phyloP scores from a whole-genome alignment of 1,284 basidiomycete genomes.

The Agaricales sp. region DNA sequence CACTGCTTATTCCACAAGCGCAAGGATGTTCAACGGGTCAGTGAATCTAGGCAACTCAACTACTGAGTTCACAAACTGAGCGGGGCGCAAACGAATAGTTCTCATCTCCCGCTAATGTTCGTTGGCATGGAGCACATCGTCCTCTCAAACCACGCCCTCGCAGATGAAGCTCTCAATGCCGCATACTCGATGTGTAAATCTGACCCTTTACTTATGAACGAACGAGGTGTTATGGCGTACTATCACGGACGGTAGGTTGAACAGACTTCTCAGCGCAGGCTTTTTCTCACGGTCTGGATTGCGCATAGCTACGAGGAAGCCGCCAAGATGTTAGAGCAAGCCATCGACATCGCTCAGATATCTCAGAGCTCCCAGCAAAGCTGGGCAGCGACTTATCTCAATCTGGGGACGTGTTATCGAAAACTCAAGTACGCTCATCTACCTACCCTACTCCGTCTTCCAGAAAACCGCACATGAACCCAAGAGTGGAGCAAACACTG shows the following conservation, averaged over 20 bases:
- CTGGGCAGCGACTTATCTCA: slow-evolving; percentile 86
- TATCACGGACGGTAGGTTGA: slow-evolving; percentile 74
- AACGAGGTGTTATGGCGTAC: slow-evolving; percentile 88
- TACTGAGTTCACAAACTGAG: too few relatives aligned
- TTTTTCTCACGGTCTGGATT: slow-evolving; percentile 3
- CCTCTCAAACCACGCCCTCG: slow-evolving; percentile 74
- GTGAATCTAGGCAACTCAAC: slow-evolving; percentile 17
- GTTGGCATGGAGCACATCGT: slow-evolving; percentile 98
- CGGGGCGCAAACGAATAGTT: too few relatives aligned
- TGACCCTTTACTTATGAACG: slow-evolving; percentile 88
- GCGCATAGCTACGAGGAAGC: slow-evolving; percentile 46
- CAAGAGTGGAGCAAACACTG: neutral
- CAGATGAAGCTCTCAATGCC: slow-evolving; percentile 81
- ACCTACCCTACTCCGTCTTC: neutral
- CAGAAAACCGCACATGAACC: neutral
- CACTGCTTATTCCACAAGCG: slow-evolving; percentile 94
- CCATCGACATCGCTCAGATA: slow-evolving; percentile 65
- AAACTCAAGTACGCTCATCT: slow-evolving; percentile 57
- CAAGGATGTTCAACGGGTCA: slow-evolving; percentile 88
- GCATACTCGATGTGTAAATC: slow-evolving; percentile 71
- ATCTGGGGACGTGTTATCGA: slow-evolving; percentile 81
- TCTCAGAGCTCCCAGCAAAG: slow-evolving; percentile 77
- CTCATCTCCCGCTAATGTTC: slow-evolving; percentile 89
- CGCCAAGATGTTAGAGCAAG: slow-evolving; percentile 56
- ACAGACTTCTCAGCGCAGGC: too few relatives aligned